phyloP scores from a whole-genome alignment of 2,329 filamentous ascomycete genomes.

The Raffaelea ambrosiae region DNA sequence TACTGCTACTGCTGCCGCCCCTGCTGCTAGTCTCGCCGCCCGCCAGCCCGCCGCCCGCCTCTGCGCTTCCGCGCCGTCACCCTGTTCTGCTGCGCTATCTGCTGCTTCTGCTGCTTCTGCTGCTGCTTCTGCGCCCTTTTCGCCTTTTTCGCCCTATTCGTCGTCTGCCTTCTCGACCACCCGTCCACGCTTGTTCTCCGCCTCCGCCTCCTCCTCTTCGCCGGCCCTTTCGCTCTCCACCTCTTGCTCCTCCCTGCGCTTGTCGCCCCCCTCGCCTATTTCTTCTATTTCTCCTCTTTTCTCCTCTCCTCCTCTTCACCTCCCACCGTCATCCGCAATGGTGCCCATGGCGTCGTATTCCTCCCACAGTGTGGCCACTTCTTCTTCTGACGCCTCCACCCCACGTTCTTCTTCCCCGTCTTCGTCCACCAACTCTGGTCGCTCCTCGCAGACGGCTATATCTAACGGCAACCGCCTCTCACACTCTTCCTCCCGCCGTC shows the following conservation, averaged over 20 bases:
- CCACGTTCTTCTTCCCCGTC: conserved; percentile 46
- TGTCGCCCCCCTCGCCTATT: not conserved
- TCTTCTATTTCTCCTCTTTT: conserved; percentile 1
- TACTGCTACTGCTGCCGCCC: not conserved
- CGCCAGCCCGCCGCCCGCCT: too few relatives aligned
- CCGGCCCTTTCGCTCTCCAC: not conserved
- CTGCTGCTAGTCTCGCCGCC: not conserved
- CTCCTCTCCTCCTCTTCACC: not conserved
- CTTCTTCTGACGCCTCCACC: conserved; percentile 36
- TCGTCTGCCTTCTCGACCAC: not conserved
- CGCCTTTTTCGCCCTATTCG: not conserved
- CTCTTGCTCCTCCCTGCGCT: not conserved
- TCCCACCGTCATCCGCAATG: conserved; percentile 14
- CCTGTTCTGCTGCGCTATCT: not conserved
- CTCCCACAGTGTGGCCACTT: conserved; percentile 34
- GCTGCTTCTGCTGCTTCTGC: not conserved
- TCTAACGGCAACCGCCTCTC: conserved; percentile 43
- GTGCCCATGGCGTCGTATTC: conserved; percentile 35
- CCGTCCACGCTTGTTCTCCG: too few relatives aligned
- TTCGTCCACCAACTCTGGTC: conserved; percentile 35
- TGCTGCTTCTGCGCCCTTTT: not conserved
- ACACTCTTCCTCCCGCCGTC: conserved; percentile 38
- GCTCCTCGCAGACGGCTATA: conserved; percentile 41
- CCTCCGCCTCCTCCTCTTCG: not conserved
- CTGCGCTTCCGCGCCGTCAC: not conserved